Evolutionary conservation across 768 basidiomycete species (phyloP).

Genomic region (Amylocystis lapponica): DNA sequence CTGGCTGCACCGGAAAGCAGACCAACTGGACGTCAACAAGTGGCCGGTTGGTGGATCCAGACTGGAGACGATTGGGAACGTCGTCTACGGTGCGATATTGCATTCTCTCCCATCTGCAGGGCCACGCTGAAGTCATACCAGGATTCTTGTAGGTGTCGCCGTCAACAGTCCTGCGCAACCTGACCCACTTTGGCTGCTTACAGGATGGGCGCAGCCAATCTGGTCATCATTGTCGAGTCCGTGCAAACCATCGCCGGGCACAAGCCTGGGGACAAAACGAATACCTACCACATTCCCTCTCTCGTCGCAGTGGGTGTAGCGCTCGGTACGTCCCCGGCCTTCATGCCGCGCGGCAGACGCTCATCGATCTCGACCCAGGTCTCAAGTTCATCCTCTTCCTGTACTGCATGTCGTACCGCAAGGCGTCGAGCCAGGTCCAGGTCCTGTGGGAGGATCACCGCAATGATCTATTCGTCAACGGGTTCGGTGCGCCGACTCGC

Average conservation of each 20-base stretch:
- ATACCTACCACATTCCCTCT: constrained; percentile 72
- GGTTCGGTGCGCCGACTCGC: constrained; percentile 45
- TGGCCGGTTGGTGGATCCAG: constrained; percentile 94
- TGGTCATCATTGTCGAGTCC: constrained; percentile 88
- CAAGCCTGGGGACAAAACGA: constrained; percentile 42
- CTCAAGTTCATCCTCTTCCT: constrained; percentile 85
- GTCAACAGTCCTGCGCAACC: not conserved
- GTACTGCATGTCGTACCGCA: constrained; percentile 77
- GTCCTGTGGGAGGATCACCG: constrained; percentile 97
- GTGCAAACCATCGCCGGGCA: constrained; percentile 63
- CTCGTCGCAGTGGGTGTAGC: constrained; percentile 81
- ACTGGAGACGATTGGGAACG: constrained; percentile 85
- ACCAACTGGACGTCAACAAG: constrained; percentile 66
- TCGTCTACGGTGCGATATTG: constrained; percentile 61
- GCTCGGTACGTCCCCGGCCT: constrained; percentile 56
- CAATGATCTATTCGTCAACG: constrained; percentile 86
- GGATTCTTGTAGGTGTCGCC: constrained; percentile 40
- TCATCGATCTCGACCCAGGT: too few species aligned
- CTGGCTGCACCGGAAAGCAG: constrained; percentile 71
- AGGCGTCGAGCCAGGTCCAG: constrained; percentile 83
- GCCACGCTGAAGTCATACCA: constrained; percentile 16
- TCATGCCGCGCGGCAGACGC: not conserved
- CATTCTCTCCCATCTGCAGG: not conserved
- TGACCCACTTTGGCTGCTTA: not conserved
- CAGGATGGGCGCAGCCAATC: constrained; percentile 89